Conservation (phyloP, 306 rosid species). For the Vigna unguiculata region DNA sequence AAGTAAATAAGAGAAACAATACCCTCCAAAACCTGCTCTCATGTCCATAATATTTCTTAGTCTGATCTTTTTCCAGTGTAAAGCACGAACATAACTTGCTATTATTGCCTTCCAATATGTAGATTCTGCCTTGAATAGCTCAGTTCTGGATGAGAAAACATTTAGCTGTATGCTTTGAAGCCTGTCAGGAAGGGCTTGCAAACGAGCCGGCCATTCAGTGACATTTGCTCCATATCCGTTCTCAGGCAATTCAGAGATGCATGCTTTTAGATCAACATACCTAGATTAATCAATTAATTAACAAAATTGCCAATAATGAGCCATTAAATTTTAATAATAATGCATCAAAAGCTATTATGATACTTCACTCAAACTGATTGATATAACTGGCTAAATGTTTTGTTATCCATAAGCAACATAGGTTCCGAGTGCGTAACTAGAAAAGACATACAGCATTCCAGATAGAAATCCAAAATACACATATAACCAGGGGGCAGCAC, state of each 20-base stretch:
- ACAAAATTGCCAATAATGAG: conserved; percentile 40
- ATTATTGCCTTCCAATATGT: conserved; percentile 79
- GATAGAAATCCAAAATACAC: background rate
- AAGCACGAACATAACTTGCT: conserved; percentile 64
- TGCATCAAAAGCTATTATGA: conserved; percentile 31
- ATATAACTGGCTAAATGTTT: conserved; percentile 22
- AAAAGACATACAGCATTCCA: conserved; percentile 2
- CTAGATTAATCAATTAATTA: conserved; percentile 54
- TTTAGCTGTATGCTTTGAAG: conserved; percentile 84
- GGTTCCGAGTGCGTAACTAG: conserved; percentile 16
- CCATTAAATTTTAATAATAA: conserved; percentile 24
- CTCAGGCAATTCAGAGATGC: conserved; percentile 83
- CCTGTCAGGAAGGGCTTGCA: conserved; percentile 85
- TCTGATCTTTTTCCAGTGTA: conserved; percentile 72
- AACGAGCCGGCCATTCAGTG: conserved; percentile 79
- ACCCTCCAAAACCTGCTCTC: conserved; percentile 99
- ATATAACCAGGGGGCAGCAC: conserved; percentile 30
- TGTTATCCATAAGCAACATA: conserved; percentile 10
- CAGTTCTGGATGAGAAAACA: conserved; percentile 82
- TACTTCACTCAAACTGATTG: conserved; percentile 20
- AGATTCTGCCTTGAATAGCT: conserved; percentile 87
- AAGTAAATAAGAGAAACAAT: conserved; percentile 37
- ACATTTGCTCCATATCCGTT: conserved; percentile 72
- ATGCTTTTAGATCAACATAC: conserved; percentile 84
- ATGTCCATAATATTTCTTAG: conserved; percentile 95